Evolutionary conservation across 2,329 filamentous ascomycete genomes (phyloP), one percentile per base, ranked within the genome.

Genomic region (Xylaria sp.): DNA sequence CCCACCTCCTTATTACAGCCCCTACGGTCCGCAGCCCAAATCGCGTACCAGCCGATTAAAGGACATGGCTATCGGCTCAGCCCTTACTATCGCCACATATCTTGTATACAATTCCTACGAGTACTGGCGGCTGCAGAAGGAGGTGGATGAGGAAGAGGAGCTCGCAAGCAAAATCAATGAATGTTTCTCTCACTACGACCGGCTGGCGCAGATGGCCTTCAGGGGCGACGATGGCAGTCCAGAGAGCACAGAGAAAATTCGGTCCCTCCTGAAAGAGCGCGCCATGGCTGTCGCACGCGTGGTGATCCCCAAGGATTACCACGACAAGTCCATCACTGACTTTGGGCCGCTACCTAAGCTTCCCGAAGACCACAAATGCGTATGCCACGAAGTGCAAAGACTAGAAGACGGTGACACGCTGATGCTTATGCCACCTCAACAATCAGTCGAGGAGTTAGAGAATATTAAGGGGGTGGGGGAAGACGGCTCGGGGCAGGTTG

Each of bases 1-100:
- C 25, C 60, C 48, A 35, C 27, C 40, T 21, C 54, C 54, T 54
- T 10, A 53, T 29, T 25, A 61, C 25, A 42, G 42, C 13, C 5
- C 12, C 25, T 54, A 67, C 44, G n/a, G 27, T 37, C 63, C 55
- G 60, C 54, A 54, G 27, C 54, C 60, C 53, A 61, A 29, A 21
- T 42, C 64, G 21, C 55, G 50, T 27, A 4, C 5, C 47, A 63
- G 54, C 42, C 59, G 63, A 40, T 58, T 67, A 5, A 69, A 61
- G 37, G 55, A 67, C 29, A 64, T 69, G 55, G 60, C 57, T 5
- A 60, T 67, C 54, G 64, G 64, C 3, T 67, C 68, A 10, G n/a
- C 37, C 21, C 27, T 69, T 16, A 61, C 60, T 10, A 35, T 66
- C 21, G 5, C 16, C 2, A 21, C 18, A 2, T 58, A 35, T 37